phyloP scores from a whole-genome alignment of 2,329 filamentous ascomycete genomes.

The Hypomyces perniciosus region DNA sequence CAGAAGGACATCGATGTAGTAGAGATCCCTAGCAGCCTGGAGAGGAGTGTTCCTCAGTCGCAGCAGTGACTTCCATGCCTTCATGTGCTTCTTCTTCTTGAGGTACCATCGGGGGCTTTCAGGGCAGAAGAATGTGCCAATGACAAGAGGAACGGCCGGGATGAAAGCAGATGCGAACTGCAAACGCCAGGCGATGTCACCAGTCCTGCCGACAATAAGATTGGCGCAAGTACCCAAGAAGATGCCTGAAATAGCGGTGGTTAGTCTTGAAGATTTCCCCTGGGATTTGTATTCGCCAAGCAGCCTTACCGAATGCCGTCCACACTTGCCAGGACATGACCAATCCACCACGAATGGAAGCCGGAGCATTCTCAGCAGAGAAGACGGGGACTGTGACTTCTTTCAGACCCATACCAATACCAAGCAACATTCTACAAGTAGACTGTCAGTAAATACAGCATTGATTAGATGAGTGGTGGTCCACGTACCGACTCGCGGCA shows the following conservation, averaged over 20 bases:
- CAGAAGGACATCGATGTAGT: constrained; percentile 47
- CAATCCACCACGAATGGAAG: constrained; percentile 46
- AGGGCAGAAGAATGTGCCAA: constrained; percentile 54
- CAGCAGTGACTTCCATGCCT: constrained; percentile 52
- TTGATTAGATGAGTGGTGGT: not conserved
- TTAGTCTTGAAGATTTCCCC: not conserved
- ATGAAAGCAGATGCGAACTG: constrained; percentile 60
- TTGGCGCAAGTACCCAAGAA: constrained; percentile 63
- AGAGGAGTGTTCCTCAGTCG: constrained; percentile 52
- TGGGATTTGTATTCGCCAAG: not conserved
- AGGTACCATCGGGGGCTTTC: constrained; percentile 63
- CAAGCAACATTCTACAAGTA: constrained; percentile 38
- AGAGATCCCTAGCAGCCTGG: constrained; percentile 57
- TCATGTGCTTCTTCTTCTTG: constrained; percentile 49
- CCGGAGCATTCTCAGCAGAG: constrained; percentile 47
- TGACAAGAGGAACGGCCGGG: constrained; percentile 54
- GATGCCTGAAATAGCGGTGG: constrained; percentile 39
- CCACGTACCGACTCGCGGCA: constrained; percentile 44
- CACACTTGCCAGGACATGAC: constrained; percentile 53
- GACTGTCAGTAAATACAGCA: not conserved
- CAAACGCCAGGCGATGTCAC: constrained; percentile 56
- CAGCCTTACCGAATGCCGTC: constrained; percentile 41
- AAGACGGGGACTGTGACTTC: constrained; percentile 46
- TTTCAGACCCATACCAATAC: constrained; percentile 54
- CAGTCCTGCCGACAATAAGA: constrained; percentile 54